Percentiles rank a stretch among this genome's conserved stretches.
Evolutionary conservation across 306 rosid species (phyloP).

Genomic region (Dryas drummondii): DNA sequence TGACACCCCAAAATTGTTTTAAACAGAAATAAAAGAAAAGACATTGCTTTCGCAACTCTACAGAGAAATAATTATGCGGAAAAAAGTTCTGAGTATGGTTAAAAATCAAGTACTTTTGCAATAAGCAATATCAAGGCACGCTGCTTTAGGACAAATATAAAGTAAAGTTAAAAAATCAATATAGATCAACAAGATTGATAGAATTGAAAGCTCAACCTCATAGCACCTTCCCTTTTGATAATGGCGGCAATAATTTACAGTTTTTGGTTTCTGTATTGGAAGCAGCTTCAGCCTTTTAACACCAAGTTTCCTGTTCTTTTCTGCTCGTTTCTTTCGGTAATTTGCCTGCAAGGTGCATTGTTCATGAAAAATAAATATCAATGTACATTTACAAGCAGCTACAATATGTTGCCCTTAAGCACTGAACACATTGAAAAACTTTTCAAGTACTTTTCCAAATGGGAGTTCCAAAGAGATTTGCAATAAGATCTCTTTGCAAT

Average conservation of each 20-base stretch:
- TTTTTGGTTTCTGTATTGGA: too few species aligned
- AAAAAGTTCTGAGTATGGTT: constrained; percentile 1
- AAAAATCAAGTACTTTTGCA: background rate
- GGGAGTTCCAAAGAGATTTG: too few species aligned
- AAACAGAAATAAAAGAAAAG: background rate
- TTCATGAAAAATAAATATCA: too few species aligned
- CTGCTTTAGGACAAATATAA: background rate
- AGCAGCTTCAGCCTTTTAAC: too few species aligned
- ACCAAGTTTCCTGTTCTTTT: too few species aligned
- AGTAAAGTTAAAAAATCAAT: background rate
- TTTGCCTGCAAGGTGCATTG: too few species aligned
- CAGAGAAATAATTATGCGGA: constrained; percentile 6
- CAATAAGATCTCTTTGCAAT: too few species aligned
- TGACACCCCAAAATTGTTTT: background rate
- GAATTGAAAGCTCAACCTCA: constrained; percentile 50
- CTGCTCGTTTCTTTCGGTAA: too few species aligned
- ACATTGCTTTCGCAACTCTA: background rate
- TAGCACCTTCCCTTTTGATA: constrained; percentile 66
- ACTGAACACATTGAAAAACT: too few species aligned
- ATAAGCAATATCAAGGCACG: constrained; percentile 8
- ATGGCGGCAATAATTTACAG: constrained; percentile 68
- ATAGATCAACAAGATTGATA: background rate
- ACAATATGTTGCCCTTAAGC: too few species aligned
- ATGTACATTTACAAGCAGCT: too few species aligned
- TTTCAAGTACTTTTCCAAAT: too few species aligned